Evolutionary conservation across 2,329 filamentous ascomycete genomes (phyloP).

Genomic region (Chaetomium globosum): DNA sequence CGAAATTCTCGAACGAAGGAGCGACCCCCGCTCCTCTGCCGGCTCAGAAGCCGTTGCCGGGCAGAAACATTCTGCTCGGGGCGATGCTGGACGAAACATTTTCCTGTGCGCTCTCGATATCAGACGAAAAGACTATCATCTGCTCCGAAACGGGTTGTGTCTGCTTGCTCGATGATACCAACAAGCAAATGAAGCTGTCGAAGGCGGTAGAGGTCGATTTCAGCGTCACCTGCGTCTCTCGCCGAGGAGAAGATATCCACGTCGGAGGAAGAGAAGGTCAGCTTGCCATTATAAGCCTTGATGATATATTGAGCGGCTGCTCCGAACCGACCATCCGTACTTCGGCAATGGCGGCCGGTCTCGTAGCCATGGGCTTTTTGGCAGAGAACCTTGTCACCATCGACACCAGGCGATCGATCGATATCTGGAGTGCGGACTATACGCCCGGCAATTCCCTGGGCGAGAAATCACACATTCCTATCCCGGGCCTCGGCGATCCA

Average conservation of each 20-base stretch:
- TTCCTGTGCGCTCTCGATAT: constrained; percentile 72
- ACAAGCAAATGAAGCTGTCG: constrained; percentile 69
- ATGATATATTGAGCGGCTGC: constrained; percentile 50
- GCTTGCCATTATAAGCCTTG: constrained; percentile 57
- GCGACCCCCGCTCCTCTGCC: constrained; percentile 40
- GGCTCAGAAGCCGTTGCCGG: constrained; percentile 71
- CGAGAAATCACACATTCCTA: constrained; percentile 53
- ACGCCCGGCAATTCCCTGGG: constrained; percentile 46
- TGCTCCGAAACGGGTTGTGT: constrained; percentile 87
- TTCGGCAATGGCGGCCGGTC: constrained; percentile 47
- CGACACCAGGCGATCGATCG: constrained; percentile 74
- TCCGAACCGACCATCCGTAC: constrained; percentile 45
- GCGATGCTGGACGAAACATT: constrained; percentile 82
- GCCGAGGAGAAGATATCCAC: constrained; percentile 62
- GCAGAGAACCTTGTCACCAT: constrained; percentile 71
- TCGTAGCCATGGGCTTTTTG: constrained; percentile 71
- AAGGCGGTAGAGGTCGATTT: constrained; percentile 70
- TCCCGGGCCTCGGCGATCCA: constrained; percentile 65
- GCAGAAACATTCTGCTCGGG: constrained; percentile 85
- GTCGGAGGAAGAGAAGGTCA: constrained; percentile 69
- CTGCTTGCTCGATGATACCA: constrained; percentile 81
- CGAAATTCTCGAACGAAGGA: constrained; percentile 55
- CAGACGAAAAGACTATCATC: constrained; percentile 73
- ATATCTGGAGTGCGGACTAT: constrained; percentile 60
- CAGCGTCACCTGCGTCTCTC: constrained; percentile 65